Evolutionary conservation across 306 rosid genomes (phyloP), one percentile per base, ranked within the genome.

Genomic region (Malus fusca): DNA sequence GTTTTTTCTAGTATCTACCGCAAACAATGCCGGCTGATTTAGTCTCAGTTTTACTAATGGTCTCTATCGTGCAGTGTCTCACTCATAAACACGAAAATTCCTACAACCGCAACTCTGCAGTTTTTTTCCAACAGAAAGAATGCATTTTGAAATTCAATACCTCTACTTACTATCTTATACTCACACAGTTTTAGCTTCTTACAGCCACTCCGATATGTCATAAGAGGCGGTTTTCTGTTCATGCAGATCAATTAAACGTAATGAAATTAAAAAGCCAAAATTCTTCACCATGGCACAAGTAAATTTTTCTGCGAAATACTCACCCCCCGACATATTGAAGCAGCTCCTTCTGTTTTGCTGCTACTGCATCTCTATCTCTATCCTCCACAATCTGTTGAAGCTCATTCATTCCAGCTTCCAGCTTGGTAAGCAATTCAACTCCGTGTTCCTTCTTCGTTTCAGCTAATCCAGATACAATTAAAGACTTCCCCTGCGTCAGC

Each of bases 381-480:
- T 87, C 92, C 77, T 89, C 96, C 70, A 88, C 82, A 82, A 95
- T 89, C 86, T 87, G 77, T 83, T 95, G 96, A 76, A 95, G 88
- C 83, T 95, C 99, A 30, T 92, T 96, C 75, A 95, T 77, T 78
- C 97, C 97, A 72, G 83, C 84, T 78, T 95, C 97, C 83, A 95
- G 84, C 90, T 92, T 95, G 74, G 71, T 84, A 21, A 95, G 91
- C 78, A 88, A 76, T 78, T 90, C 97, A 67, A 90, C 81, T 67
- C 96, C 99, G 65, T 88, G 90, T 66, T 90, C 96, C 85, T 95
- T 95, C 88, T 92, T 95, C 7, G 97, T 80, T 70, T 90, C 97
- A 53, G 97, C 96, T 82, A 95, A 88, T 53, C 93, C 97, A 8
- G 96, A 90, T 76, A 89, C 74, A 81, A 95, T 85, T 75, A 95